Base-by-base conservation (phyloP, 257 asterid species). In the Primulina eburnea region DNA sequence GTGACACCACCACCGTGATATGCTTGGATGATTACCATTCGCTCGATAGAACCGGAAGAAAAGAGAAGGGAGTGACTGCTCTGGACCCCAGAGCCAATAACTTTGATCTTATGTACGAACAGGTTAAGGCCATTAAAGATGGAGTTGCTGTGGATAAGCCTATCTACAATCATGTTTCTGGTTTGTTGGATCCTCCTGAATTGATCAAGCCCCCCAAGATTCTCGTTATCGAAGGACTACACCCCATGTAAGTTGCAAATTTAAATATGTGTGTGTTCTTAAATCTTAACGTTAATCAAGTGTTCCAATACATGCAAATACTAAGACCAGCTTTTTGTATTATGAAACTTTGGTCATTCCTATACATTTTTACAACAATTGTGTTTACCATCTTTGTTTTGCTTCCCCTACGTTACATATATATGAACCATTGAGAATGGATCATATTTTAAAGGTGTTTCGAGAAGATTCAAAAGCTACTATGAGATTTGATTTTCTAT, bases 21-120 rank as follows among this genome's bases (percentile, higher is more conserved):
- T 94, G 99, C 60, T 55, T 94, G 43, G 99, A 94, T 43, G 99
- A 94, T 73, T 94, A 89, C 29, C 99, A 94, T 34, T 94, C 99
- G 4, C 95, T 94, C 52, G 99, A 94, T 52, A 75, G 99, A 26
- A 85, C 85, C 6, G 97, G 99, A 32, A 82, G 99, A 63, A 91
- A 94, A 74, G 95, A 86, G 71, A 89, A 94, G 69, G 97, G 97
- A 0, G 97, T 94, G 0, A 94, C 99, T 24, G 99, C 99, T 10
- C 95, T 94, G 59, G 96, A 94, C 61, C 99, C 99, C 0, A 84
- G 81, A 71, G 99, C 99, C 21, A 94, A 94, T 2, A 71, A 94
- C 37, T 94, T 94, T 69, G 97, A 94, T 67, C 96, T 89, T 4
- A 94, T 94, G 99, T 91, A 89, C 26, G 86, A 91, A 14, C 99